phyloP scores from a whole-genome alignment of 1,139 yeast species.

The Waltiozyma sp. region DNA sequence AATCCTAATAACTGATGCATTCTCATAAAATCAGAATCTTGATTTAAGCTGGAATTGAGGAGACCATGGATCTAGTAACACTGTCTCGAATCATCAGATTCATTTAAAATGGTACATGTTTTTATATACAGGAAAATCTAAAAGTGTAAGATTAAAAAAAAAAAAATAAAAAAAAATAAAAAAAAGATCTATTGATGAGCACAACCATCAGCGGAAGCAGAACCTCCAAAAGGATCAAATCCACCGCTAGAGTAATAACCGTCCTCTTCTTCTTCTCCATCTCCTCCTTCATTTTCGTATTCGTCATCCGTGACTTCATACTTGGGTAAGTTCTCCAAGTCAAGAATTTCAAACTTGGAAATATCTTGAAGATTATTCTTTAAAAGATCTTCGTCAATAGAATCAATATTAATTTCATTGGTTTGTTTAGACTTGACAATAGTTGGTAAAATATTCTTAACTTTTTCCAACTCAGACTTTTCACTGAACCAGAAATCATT shows the following conservation, averaged over 20 bases:
- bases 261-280: slow-evolving; percentile 5
- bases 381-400: slow-evolving; percentile 25
- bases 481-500: slow-evolving; percentile 71
- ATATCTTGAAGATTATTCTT: slow-evolving; percentile 17
- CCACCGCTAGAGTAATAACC: not conserved
- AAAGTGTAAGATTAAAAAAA: no score
- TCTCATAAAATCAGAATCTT: no score
- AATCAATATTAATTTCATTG: slow-evolving; percentile 19
- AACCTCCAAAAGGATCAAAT: slow-evolving; percentile 2
- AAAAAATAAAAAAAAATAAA: no score
- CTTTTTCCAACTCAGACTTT: slow-evolving; percentile 42
- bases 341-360: slow-evolving; percentile 27
- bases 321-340: slow-evolving; percentile 27
- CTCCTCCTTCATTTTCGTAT: slow-evolving; percentile 8
- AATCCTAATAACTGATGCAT: no score
- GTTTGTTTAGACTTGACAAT: slow-evolving; percentile 1
- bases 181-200: slow-evolving; percentile 28
- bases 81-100: no score
- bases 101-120: no score
- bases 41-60: no score
- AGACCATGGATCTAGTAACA: no score
- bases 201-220: slow-evolving; percentile 23
- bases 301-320: slow-evolving; percentile 23
- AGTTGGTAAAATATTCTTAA: slow-evolving; percentile 46
- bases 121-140: no score